Percentiles rank a stretch among this genome's conserved stretches.
Evolutionary conservation across 176 grass and related monocot species (phyloP).

Genomic region (Eremochloa ophiuroides): DNA sequence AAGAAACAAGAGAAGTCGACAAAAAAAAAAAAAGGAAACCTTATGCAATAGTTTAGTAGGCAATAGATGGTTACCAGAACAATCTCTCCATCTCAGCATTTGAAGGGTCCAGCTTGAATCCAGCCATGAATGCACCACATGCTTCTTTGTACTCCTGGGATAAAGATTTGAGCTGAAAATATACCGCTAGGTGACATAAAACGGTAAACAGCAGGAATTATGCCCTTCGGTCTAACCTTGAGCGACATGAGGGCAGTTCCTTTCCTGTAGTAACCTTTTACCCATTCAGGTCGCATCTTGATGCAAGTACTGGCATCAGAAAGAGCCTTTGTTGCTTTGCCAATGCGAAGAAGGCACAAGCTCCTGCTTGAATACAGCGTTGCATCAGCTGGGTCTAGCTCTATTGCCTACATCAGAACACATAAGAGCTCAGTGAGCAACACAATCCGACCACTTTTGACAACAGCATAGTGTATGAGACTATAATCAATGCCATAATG

Average conservation of each 20-base stretch:
- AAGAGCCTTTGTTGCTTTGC: constrained; percentile 8
- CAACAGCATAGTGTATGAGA: background rate
- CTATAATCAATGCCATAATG: background rate
- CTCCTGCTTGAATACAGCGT: constrained; percentile 32
- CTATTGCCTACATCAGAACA: constrained; percentile 20
- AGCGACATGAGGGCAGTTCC: constrained; percentile 18
- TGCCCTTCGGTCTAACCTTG: background rate
- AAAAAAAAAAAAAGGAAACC: background rate
- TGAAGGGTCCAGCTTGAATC: background rate
- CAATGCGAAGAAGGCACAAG: constrained; percentile 9
- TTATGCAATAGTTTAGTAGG: background rate
- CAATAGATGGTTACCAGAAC: background rate
- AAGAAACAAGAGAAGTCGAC: background rate
- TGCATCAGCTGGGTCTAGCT: constrained; percentile 13
- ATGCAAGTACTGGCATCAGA: constrained; percentile 13
- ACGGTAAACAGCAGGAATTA: background rate
- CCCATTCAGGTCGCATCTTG: constrained; percentile 1
- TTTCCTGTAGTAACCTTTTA: constrained; percentile 36
- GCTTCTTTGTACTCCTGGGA: constrained; percentile 16
- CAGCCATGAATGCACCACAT: constrained; percentile 5
- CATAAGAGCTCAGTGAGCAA: background rate
- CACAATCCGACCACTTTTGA: background rate
- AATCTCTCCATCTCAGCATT: constrained; percentile 7
- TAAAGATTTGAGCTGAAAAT: background rate
- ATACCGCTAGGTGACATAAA: background rate